These are phyloP conservation scores for Pterocarpus santalinus DNA, from an alignment of 306 rosid genomes.

Conservation along the genomic window DNA sequence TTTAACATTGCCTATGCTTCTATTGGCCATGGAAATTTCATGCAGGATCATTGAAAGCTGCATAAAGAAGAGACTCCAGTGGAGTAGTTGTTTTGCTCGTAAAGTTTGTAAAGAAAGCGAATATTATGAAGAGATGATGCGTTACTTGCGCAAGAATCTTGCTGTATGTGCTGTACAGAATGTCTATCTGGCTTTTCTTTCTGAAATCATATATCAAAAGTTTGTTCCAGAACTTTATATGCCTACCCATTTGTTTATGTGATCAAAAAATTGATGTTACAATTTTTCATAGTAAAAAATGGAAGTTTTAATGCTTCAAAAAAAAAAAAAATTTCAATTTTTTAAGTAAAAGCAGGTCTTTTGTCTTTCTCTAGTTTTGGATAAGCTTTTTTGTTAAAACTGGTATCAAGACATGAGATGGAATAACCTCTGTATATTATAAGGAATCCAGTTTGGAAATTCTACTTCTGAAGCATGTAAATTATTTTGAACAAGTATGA, in stretches of 20 bases:
- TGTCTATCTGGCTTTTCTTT: constrained; percentile 34
- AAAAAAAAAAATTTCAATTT: background rate
- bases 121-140: constrained; percentile 97
- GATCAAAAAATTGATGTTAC: constrained; percentile 28
- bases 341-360: constrained; percentile 21
- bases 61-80: constrained; percentile 90
- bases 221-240: constrained; percentile 3
- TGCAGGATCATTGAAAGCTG: constrained; percentile 85
- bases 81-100: constrained; percentile 91
- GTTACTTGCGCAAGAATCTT: constrained; percentile 85
- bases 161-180: constrained; percentile 67
- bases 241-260: constrained; percentile 17
- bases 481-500: too few relatives aligned
- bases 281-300: background rate
- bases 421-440: too few relatives aligned
- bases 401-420: too few relatives aligned
- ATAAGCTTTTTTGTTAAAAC: too few relatives aligned
- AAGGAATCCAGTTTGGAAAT: too few relatives aligned
- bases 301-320: constrained; percentile 22
- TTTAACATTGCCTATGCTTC: constrained; percentile 8
- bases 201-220: constrained; percentile 34
- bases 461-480: too few relatives aligned
- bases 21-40: constrained; percentile 35
- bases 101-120: constrained; percentile 92
- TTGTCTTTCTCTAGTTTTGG: background rate